Evolutionary conservation across 352 stramenopile species (phyloP).

Genomic region (Thraustotheca clavata): DNA sequence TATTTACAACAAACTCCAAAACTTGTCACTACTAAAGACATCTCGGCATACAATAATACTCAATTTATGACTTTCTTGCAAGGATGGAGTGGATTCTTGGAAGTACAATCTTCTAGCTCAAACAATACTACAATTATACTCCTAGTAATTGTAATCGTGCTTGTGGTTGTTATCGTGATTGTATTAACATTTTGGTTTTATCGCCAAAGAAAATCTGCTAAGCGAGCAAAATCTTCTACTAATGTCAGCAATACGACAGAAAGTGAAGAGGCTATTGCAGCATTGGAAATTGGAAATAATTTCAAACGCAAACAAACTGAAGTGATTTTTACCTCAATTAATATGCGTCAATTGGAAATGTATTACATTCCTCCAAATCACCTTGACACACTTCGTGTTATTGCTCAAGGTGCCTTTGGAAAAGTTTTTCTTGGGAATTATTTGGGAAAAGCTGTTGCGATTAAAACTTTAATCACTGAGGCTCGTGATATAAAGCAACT

Average conservation of each 20-base stretch:
- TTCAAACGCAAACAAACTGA: too few species aligned
- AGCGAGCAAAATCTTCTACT: neutral
- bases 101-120: too few species aligned
- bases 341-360: conserved; percentile 1
- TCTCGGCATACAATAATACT: too few species aligned
- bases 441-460: conserved; percentile 54
- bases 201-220: neutral
- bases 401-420: conserved; percentile 53
- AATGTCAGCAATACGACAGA: neutral
- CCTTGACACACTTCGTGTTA: conserved; percentile 42
- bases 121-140: neutral
- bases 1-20: too few species aligned
- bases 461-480: conserved; percentile 46
- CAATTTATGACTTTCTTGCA: too few species aligned
- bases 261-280: neutral
- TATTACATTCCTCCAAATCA: conserved; percentile 22
- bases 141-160: neutral
- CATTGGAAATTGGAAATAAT: neutral
- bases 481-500: conserved; percentile 50
- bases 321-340: too few species aligned
- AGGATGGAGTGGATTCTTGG: too few species aligned
- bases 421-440: conserved; percentile 62
- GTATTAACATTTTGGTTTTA: neutral
- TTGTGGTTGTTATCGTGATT: neutral
- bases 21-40: too few species aligned